Evolutionary conservation across 2,329 filamentous ascomycete species (phyloP).

Genomic region (Cryphonectria carpinicola): DNA sequence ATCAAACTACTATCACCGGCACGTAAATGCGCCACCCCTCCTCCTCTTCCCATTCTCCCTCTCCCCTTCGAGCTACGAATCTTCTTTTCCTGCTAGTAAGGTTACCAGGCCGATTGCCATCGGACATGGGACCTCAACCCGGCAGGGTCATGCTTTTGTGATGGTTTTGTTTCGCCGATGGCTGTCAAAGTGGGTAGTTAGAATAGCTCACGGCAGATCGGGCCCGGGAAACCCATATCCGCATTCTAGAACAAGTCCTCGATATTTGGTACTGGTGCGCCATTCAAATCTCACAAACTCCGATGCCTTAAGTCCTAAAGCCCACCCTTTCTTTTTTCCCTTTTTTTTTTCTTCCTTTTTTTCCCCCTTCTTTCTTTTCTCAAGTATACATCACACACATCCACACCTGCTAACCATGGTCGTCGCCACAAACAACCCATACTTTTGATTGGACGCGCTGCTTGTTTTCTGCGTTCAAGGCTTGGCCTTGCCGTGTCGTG

Average conservation of each 20-base stretch:
- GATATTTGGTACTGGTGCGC: not conserved
- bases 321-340: not conserved
- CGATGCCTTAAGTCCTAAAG: not conserved
- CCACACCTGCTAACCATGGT: not conserved
- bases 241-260: not conserved
- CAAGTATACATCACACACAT: not conserved
- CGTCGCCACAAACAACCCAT: not conserved
- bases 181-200: not conserved
- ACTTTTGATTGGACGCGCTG: not conserved
- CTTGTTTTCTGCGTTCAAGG: not conserved
- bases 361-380: too few species aligned
- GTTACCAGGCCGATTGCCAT: not conserved
- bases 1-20: not conserved
- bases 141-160: not conserved
- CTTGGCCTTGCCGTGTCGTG: too few species aligned
- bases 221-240: not conserved
- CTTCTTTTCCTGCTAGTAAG: not conserved
- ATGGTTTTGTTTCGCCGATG: too few species aligned
- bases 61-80: not conserved
- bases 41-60: not conserved
- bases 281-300: not conserved
- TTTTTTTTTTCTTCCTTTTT: too few species aligned
- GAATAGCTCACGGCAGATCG: not conserved
- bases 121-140: not conserved
- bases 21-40: not conserved